Base-by-base conservation (phyloP, 345 rosid species). In the Trapa incisa region DNA sequence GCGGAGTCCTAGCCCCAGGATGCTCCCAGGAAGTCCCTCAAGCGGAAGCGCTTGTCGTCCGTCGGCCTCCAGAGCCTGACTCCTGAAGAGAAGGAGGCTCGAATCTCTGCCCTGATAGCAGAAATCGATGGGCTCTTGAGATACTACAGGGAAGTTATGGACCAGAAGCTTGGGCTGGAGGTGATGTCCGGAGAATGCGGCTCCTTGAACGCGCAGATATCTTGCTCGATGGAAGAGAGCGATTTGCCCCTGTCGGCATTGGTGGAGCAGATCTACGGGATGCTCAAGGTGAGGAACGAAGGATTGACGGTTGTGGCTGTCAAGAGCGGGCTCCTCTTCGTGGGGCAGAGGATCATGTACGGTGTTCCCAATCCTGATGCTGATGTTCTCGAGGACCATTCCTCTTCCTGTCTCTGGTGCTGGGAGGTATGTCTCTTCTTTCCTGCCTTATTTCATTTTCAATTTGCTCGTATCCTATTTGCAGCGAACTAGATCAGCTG, bases 311-410 rank as follows among this genome's bases (percentile, higher is more conserved):
- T 69, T 15, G 85, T 80, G 2, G 70, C 75, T 0, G 96, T 91
- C 54, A 94, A 91, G 78, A 79, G 77, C 62, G 83, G 87, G 10
- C 81, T 83, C 43, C 74, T 94, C 64, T 77, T 77, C 15, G 81
- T 87, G 0, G 99, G 97, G 32, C 96, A 89, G 75, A 87, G 99
- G 75, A 54, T 89, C 16, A 72, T 69, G 75, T 94, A 94, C 47
- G 96, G 99, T 13, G 75, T 91, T 61, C 78, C 81, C 36, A 83
- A 82, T 72, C 73, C 67, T 16, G 87, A 94, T 70, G 96, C 90
- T 60, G 99, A 94, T 75, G 78, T 94, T 64, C 80, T 94, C 74
- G 96, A 94, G 76, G 99, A 94, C 70, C 79, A 85, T 50, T 43
- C 80, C 14, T 72, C 71, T 1, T 69, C 82, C 67, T 85, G 81